Evolutionary conservation across 805 yeast genomes (phyloP).

Genomic region (Sugiyamaella mastotermitis): DNA sequence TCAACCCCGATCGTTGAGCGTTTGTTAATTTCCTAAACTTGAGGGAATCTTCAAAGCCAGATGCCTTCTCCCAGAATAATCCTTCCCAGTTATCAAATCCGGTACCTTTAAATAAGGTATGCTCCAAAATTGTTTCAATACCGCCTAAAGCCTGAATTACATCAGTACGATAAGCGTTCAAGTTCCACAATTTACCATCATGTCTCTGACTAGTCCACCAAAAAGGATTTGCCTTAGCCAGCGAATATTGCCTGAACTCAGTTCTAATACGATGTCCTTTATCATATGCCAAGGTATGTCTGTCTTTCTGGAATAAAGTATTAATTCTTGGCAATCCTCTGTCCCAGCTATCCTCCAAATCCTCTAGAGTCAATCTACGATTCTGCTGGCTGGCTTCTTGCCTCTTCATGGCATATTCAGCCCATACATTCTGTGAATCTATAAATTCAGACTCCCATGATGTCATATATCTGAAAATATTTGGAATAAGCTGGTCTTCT

Average conservation of each 20-base stretch:
- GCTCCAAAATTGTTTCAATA: constrained; percentile 91
- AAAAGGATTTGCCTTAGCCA: constrained; percentile 75
- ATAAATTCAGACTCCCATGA: constrained; percentile 95
- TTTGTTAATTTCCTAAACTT: constrained; percentile 92
- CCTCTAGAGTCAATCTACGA: constrained; percentile 84
- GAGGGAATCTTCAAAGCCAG: constrained; percentile 95
- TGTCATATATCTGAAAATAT: constrained; percentile 84
- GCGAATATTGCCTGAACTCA: constrained; percentile 66
- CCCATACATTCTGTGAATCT: constrained; percentile 97
- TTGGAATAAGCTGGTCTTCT: constrained; percentile 73
- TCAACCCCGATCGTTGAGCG: constrained; percentile 95
- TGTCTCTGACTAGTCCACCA: constrained; percentile 96
- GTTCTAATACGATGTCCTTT: constrained; percentile 85
- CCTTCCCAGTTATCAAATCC: constrained; percentile 99
- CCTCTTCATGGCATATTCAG: constrained; percentile 87
- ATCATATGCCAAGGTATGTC: constrained; percentile 91
- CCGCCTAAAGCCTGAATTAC: constrained; percentile 98
- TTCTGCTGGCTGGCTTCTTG: constrained; percentile 81
- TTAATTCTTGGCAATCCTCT: constrained; percentile 95
- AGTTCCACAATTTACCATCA: constrained; percentile 94
- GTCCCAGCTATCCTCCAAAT: constrained; percentile 92
- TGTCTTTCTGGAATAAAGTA: constrained; percentile 89
- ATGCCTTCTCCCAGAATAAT: constrained; percentile 94
- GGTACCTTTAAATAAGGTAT: constrained; percentile 90
- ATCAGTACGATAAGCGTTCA: constrained; percentile 88